A percentile compares a stretch with the other conserved stretches of the same genome.
phyloP scores from a whole-genome alignment of 768 basidiomycete genomes.

The Tephrocybe sp. region DNA sequence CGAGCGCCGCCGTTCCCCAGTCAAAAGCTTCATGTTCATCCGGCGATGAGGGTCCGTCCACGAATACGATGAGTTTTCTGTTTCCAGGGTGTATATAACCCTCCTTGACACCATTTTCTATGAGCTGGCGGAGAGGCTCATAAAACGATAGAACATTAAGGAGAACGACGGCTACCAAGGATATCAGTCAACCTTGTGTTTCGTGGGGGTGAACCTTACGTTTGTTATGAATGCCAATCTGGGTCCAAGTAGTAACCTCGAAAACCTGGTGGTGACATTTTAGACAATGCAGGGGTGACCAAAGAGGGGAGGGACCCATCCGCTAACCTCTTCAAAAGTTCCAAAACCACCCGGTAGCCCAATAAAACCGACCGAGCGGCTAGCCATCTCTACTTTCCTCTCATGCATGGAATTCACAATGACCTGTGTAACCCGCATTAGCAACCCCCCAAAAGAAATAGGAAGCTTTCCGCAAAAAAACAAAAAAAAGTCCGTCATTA shows the following conservation, averaged over 20 bases:
- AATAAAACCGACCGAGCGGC: conserved; percentile 74
- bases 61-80: conserved; percentile 62
- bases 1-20: conserved; percentile 73
- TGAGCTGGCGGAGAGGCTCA: conserved; percentile 74
- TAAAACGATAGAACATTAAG: conserved; percentile 86
- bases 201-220: conserved; percentile 39
- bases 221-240: conserved; percentile 83
- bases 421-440: conserved; percentile 36
- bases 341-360: conserved; percentile 93
- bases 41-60: conserved; percentile 64
- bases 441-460: background rate
- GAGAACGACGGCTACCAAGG: conserved; percentile 66
- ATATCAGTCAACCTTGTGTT: background rate
- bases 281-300: too few relatives aligned
- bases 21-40: conserved; percentile 59
- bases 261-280: conserved; percentile 71
- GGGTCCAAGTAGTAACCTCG: conserved; percentile 94
- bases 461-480: too few relatives aligned
- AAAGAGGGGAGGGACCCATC: too few relatives aligned
- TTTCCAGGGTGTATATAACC: conserved; percentile 74
- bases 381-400: conserved; percentile 90
- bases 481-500: too few relatives aligned
- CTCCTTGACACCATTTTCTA: conserved; percentile 60
- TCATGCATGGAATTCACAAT: conserved; percentile 84
- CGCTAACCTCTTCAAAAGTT: conserved; percentile 84